Base-by-base conservation (phyloP, 2,329 filamentous ascomycete genomes). In the Xylaria sp. region DNA sequence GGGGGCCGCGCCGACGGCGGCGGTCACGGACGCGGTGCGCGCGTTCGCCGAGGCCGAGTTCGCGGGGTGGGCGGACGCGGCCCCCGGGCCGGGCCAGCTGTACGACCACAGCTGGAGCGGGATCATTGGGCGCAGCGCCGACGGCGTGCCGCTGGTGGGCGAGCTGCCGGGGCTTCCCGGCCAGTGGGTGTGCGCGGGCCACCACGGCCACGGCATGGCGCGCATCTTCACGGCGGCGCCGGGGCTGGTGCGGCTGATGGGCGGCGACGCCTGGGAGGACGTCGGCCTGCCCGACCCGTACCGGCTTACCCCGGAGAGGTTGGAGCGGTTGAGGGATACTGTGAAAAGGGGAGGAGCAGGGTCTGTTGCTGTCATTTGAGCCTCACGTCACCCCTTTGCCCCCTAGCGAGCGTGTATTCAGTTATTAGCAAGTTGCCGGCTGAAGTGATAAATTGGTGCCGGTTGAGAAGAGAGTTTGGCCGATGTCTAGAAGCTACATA, bases 1-100 rank as follows among this genome's bases (percentile, higher is more conserved):
- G n/a, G n/a, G n/a, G n/a, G n/a, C n/a, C n/a, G n/a, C n/a, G n/a
- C n/a, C n/a, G n/a, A n/a, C n/a, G n/a, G n/a, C n/a, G 8, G 48
- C 48, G 11, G 66, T 71, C 7, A 69, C 63, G 7, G 54, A 57
- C 13, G 61, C 62, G 26, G 64, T 70, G 11, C 52, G 60, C 19
- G 42, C 52, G 2, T 66, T 71, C 45, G 63, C 68, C 1, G 57
- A 65, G 18, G 40, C 44, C 1, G 62, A 66, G 6, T 65, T 71
- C 29, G 55, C 62, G 2, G 67, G 64, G 2, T 69, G 65, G 66
- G 56, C 50, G 20, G 57, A 57, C 19, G 60, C 51, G 4, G 52
- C 58, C n/a, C 49, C 63, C n/a, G 67, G 64, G 8, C 66, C 68
- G 2, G 68, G 55, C 2, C 38, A 67, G 37, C 63, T 66, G 3